phyloP scores from a whole-genome alignment of 331 rosid species.

The Saraca asoca region DNA sequence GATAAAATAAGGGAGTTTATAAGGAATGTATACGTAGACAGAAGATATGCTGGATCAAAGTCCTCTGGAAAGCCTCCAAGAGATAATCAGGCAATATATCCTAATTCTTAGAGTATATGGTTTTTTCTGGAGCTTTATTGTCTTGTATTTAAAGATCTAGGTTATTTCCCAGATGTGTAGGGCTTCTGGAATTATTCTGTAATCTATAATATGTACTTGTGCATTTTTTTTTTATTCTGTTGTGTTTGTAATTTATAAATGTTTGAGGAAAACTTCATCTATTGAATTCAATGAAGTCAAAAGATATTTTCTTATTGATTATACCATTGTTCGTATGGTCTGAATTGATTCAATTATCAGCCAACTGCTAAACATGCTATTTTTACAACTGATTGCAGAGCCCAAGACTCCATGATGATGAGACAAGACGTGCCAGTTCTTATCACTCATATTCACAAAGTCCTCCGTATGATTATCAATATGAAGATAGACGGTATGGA shows the following conservation, averaged over 20 bases:
- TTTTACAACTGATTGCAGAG: conserved; percentile 47
- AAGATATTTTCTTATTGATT: neutral
- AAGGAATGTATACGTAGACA: conserved; percentile 69
- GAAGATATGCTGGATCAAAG: conserved; percentile 68
- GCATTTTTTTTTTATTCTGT: no score
- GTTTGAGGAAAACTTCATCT: conserved; percentile 12
- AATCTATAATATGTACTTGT: conserved; percentile 14
- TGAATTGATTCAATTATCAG: conserved; percentile 19
- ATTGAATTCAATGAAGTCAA: conserved; percentile 21
- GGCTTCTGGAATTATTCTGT: conserved; percentile 9
- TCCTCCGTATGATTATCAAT: conserved; percentile 95
- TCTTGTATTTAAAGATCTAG: neutral
- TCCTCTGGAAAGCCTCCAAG: conserved; percentile 76
- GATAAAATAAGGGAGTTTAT: conserved; percentile 80
- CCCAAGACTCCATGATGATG: conserved; percentile 57
- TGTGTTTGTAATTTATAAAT: neutral
- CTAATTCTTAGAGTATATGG: conserved; percentile 15
- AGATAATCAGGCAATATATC: conserved; percentile 70
- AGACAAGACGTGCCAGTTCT: conserved; percentile 88
- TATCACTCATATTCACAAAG: conserved; percentile 97
- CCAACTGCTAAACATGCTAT: conserved; percentile 35
- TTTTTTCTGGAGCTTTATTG: conserved; percentile 22
- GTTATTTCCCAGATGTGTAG: neutral
- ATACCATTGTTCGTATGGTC: conserved; percentile 17
- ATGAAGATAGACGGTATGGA: conserved; percentile 89